A percentile compares a stretch with the other conserved stretches of the same genome.
phyloP scores from a whole-genome alignment of 441 rosid species.

The Brassica hybrid region DNA sequence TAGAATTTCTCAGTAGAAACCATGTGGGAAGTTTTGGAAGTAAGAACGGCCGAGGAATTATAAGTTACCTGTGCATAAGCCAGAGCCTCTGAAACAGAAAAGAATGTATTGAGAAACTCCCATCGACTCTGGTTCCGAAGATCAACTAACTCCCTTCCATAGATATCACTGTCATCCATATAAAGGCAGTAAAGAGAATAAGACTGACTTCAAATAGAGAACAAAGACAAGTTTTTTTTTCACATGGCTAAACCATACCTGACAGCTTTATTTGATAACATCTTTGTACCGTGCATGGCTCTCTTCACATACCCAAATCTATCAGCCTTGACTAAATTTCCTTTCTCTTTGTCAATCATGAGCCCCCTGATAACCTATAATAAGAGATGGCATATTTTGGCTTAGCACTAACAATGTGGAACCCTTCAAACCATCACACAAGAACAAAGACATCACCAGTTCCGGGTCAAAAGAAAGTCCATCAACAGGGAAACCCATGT shows the following conservation, averaged over 20 bases:
- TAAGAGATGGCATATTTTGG: not conserved
- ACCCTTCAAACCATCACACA: slow-evolving; percentile 17
- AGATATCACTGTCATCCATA: slow-evolving; percentile 79
- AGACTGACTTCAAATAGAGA: slow-evolving; percentile 37
- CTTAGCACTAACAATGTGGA: slow-evolving; percentile 5
- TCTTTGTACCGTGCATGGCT: slow-evolving; percentile 94
- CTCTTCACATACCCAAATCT: slow-evolving; percentile 95
- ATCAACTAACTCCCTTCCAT: slow-evolving; percentile 96
- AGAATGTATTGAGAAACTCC: slow-evolving; percentile 93
- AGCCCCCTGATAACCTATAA: slow-evolving; percentile 90
- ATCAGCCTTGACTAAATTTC: slow-evolving; percentile 96
- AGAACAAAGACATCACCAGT: slow-evolving; percentile 57
- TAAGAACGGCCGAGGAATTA: not conserved
- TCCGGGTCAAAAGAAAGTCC: slow-evolving; percentile 93
- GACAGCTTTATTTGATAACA: slow-evolving; percentile 88
- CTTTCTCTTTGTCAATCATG: slow-evolving; percentile 94
- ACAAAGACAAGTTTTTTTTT: not conserved
- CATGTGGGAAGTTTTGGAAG: not conserved
- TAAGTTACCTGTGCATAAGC: slow-evolving; percentile 85
- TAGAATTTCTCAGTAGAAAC: slow-evolving; percentile 14
- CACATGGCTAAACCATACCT: slow-evolving; percentile 40
- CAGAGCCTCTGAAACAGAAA: slow-evolving; percentile 98
- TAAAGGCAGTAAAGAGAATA: slow-evolving; percentile 47
- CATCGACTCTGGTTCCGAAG: slow-evolving; percentile 90
- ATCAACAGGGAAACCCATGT: slow-evolving; percentile 92